A percentile compares a stretch with the other conserved stretches of the same genome.
phyloP scores from a whole-genome alignment of 352 stramenopile genomes.

The Phytopythium kandeliae region DNA sequence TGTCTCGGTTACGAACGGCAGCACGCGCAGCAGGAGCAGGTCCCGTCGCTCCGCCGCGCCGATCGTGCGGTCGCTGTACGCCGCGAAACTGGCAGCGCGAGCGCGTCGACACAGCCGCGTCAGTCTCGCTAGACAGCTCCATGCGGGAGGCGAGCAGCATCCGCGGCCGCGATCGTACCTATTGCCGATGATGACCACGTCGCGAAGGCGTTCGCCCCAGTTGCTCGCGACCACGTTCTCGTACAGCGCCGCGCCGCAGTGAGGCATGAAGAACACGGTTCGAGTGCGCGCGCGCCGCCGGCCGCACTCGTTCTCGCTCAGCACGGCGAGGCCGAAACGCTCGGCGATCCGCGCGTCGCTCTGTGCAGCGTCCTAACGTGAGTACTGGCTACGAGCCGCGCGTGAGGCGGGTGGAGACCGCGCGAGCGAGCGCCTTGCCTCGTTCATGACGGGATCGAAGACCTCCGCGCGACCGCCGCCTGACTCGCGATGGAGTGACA shows the following conservation, averaged over 20 bases:
- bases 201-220: constrained; percentile 32
- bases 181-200: constrained; percentile 85
- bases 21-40: constrained; percentile 39
- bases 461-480: constrained; percentile 22
- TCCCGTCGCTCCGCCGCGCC: constrained; percentile 26
- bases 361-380: constrained; percentile 13
- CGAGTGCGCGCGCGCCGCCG: constrained; percentile 21
- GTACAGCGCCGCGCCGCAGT: constrained; percentile 85
- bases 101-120: background rate
- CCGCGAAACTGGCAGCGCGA: constrained; percentile 43
- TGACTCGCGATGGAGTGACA: constrained; percentile 3
- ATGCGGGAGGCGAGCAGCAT: background rate
- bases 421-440: constrained; percentile 20
- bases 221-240: constrained; percentile 87
- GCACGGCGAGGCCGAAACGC: constrained; percentile 32
- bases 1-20: constrained; percentile 47
- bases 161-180: constrained; percentile 21
- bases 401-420: no score
- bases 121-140: no score
- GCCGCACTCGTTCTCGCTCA: constrained; percentile 65
- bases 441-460: constrained; percentile 79
- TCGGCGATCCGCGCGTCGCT: constrained; percentile 48
- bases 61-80: constrained; percentile 70
- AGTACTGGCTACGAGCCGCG: background rate
- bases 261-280: constrained; percentile 91